phyloP scores from a whole-genome alignment of 768 basidiomycete genomes.

The Stropharia rugosoannulata region DNA sequence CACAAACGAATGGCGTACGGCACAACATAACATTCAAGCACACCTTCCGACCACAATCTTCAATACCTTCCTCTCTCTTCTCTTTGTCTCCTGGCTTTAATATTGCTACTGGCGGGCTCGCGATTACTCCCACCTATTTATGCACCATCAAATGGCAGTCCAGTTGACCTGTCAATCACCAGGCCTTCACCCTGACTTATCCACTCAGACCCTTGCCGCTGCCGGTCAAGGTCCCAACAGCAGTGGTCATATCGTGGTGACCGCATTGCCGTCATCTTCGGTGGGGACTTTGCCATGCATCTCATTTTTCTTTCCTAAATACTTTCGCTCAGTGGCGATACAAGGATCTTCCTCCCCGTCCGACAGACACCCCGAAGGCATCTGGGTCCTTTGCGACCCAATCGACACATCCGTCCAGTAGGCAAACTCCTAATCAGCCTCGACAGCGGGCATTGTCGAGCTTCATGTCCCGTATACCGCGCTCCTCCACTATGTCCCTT shows the following conservation, averaged over 20 bases:
- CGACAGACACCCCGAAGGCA: neutral
- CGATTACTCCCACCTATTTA: too few relatives aligned
- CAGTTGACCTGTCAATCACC: neutral
- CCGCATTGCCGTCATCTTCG: neutral
- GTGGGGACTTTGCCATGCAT: conserved; percentile 10
- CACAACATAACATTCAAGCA: too few relatives aligned
- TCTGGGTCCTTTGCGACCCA: neutral
- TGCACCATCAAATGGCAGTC: neutral
- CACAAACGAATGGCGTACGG: neutral
- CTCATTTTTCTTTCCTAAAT: conserved; percentile 3
- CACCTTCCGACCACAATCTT: neutral
- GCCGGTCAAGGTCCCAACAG: neutral
- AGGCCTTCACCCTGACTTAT: neutral
- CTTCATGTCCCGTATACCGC: conserved; percentile 15
- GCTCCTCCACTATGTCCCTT: conserved; percentile 7
- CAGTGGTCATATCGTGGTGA: neutral
- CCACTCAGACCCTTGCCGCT: neutral
- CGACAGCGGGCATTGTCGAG: conserved; percentile 14
- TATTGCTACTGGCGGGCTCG: too few relatives aligned
- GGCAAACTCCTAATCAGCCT: conserved; percentile 6
- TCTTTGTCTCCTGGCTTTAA: neutral
- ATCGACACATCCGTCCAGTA: neutral
- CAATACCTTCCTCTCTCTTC: neutral
- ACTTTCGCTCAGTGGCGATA: conserved; percentile 1
- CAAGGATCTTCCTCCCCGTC: neutral